phyloP scores from a whole-genome alignment of 1,139 yeast genomes.

The Saccharomyces uvarum region DNA sequence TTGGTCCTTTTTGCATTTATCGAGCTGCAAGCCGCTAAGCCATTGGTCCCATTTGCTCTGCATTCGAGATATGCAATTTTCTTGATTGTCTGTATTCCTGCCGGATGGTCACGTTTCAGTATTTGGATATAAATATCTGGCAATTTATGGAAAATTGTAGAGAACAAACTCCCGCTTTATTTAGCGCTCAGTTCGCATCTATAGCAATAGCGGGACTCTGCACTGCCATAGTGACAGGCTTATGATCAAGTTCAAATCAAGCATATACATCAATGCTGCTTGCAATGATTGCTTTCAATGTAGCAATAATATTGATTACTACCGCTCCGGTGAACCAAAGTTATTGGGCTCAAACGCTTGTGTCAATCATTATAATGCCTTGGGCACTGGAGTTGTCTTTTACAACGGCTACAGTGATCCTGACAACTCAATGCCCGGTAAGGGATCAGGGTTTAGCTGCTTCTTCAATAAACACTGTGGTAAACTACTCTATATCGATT shows the following conservation, averaged over 20 bases:
- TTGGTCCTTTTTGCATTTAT: too few relatives aligned
- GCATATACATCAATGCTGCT: conserved; percentile 30
- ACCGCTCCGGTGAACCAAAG: conserved; percentile 41
- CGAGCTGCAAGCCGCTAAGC: too few relatives aligned
- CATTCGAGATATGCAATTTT: too few relatives aligned
- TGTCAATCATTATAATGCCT: conserved; percentile 40
- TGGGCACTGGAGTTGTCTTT: conserved; percentile 62
- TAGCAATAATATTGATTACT: conserved; percentile 39
- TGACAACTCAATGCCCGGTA: conserved; percentile 45
- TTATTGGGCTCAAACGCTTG: conserved; percentile 50
- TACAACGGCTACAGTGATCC: conserved; percentile 51
- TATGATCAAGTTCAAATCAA: too few relatives aligned
- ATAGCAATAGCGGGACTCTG: too few relatives aligned
- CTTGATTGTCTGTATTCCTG: too few relatives aligned
- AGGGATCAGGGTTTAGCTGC: conserved; percentile 60
- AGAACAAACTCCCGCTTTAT: too few relatives aligned
- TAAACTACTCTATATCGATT: conserved; percentile 55
- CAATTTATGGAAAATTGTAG: too few relatives aligned
- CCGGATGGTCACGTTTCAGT: too few relatives aligned
- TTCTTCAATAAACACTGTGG: conserved; percentile 51
- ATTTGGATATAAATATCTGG: too few relatives aligned
- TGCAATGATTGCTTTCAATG: conserved; percentile 39
- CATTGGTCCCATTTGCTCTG: background rate
- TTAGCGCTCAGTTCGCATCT: too few relatives aligned
- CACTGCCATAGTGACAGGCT: too few relatives aligned